Conservation (phyloP, 108 stramenopile species). For the Poteriospumella lacustris region DNA sequence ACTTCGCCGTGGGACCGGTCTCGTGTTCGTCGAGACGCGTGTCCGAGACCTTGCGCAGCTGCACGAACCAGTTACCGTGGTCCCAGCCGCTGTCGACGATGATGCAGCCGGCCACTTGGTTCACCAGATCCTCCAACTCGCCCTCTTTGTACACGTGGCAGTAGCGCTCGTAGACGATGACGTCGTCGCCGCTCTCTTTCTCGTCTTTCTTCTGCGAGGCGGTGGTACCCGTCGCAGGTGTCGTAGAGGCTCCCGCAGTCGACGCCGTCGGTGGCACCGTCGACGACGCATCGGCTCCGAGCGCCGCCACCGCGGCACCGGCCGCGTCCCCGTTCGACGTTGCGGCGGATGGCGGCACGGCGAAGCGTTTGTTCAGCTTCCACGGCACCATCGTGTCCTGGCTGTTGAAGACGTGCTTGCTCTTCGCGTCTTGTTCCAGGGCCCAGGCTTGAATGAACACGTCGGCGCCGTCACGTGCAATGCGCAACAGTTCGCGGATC, state of each 20-base stretch:
- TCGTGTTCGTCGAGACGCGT: not conserved
- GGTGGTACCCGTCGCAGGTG: not conserved
- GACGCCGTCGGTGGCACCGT: not conserved
- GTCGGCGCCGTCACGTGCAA: slow-evolving; percentile 72
- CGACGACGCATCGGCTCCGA: not conserved
- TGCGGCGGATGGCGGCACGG: not conserved
- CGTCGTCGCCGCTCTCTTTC: slow-evolving; percentile 70
- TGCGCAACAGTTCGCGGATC: slow-evolving; percentile 70
- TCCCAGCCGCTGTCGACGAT: slow-evolving; percentile 20
- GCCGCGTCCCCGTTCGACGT: not conserved
- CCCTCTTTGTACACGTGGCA: slow-evolving; percentile 92
- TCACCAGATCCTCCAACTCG: slow-evolving; percentile 70
- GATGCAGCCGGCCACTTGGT: not conserved
- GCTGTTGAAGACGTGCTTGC: slow-evolving; percentile 64
- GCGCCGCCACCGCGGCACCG: not conserved
- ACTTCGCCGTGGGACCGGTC: too few species aligned
- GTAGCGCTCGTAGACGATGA: slow-evolving; percentile 88
- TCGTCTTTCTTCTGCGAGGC: slow-evolving; percentile 53
- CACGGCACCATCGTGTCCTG: slow-evolving; percentile 93
- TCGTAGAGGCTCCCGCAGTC: not conserved
- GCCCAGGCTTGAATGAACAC: slow-evolving; percentile 95
- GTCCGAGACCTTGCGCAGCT: not conserved
- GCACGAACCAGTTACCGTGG: slow-evolving; percentile 16
- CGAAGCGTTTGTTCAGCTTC: slow-evolving; percentile 57
- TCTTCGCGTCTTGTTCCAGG: slow-evolving; percentile 73